These are phyloP conservation scores for Metschnikowia peoriensis DNA, from an alignment of 805 yeast species.

Conservation along the genomic window DNA sequence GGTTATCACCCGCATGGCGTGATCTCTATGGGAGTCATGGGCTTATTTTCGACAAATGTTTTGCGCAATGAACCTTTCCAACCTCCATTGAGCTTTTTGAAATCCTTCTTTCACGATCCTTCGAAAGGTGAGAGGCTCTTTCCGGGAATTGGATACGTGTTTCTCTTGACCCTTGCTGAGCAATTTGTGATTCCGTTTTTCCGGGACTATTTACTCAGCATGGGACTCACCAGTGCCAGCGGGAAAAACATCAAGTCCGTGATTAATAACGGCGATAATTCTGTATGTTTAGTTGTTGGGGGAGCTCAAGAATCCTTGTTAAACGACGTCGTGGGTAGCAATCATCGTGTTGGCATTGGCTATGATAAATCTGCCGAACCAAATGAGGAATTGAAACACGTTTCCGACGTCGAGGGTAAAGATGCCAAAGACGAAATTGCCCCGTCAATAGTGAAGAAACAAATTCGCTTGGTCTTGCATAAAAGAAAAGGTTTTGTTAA, in stretches of 20 bases:
- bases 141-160: conserved; percentile 77
- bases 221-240: conserved; percentile 85
- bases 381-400: conserved; percentile 9
- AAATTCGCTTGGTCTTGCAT: conserved; percentile 66
- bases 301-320: conserved; percentile 91
- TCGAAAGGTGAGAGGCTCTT: conserved; percentile 63
- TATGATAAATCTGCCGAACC: conserved; percentile 19
- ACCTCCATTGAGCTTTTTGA: conserved; percentile 33
- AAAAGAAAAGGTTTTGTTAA: conserved; percentile 87
- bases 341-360: conserved; percentile 36
- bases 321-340: conserved; percentile 36
- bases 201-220: conserved; percentile 75
- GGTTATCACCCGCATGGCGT: conserved; percentile 98
- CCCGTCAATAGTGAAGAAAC: conserved; percentile 18
- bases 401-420: background rate
- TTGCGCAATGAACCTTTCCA: conserved; percentile 42
- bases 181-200: conserved; percentile 84
- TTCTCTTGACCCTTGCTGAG: conserved; percentile 75
- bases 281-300: conserved; percentile 89
- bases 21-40: conserved; percentile 87
- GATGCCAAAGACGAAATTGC: conserved; percentile 1
- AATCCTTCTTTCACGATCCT: conserved; percentile 56
- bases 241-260: conserved; percentile 66
- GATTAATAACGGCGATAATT: conserved; percentile 58
- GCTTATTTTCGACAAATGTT: conserved; percentile 66